Percentiles rank a stretch among this genome's conserved stretches.
phyloP scores from a whole-genome alignment of 805 yeast genomes.

The Dipodascus albidus region DNA sequence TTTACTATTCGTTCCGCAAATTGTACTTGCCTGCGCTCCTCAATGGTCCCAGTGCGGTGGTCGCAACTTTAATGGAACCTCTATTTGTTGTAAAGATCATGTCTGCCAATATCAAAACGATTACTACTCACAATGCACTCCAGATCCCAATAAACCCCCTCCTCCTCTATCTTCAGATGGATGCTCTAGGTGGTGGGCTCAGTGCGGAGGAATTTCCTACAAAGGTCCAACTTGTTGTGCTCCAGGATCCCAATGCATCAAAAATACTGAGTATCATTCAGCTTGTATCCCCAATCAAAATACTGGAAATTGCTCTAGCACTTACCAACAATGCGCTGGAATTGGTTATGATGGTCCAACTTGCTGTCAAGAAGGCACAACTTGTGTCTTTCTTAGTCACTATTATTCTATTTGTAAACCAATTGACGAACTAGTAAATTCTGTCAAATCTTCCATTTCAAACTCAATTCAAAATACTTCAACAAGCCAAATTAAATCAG shows the following conservation, averaged over 20 bases:
- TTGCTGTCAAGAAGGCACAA: neutral
- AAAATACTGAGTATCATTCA: neutral
- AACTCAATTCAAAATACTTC: no score
- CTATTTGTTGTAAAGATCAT: neutral
- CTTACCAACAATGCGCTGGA: neutral
- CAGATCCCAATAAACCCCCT: neutral
- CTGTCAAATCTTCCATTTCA: no score
- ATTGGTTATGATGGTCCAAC: neutral
- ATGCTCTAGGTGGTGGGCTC: neutral
- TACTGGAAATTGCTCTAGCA: neutral
- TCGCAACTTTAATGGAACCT: neutral
- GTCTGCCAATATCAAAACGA: neutral
- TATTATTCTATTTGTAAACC: neutral
- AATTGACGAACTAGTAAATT: neutral
- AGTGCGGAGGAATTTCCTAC: neutral
- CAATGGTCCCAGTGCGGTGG: neutral
- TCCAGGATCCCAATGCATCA: neutral
- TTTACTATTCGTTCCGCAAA: no score
- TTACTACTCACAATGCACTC: neutral
- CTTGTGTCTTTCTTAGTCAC: neutral
- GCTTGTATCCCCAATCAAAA: neutral
- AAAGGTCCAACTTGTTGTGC: slow-evolving; percentile 1
- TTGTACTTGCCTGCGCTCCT: neutral
- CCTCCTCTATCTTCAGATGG: neutral
- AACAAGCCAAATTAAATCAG: no score